Evolutionary conservation across 108 stramenopile species (phyloP).

Genomic region (Cyclostephanos invisitatus): DNA sequence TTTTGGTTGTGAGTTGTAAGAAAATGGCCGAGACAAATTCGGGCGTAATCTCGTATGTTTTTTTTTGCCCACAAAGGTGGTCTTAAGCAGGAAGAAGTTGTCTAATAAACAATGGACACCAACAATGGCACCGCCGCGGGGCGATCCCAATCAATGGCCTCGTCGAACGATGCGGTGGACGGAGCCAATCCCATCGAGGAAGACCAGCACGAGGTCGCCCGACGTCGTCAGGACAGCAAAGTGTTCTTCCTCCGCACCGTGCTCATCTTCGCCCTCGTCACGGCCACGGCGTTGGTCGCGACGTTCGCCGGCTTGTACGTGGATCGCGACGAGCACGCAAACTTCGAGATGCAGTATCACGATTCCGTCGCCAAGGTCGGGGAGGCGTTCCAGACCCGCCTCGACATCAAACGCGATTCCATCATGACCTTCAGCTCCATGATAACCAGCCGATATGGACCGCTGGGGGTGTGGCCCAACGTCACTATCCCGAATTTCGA

Average conservation of each 20-base stretch:
- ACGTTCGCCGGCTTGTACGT: conserved; percentile 31
- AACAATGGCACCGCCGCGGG: too few relatives aligned
- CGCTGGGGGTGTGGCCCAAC: conserved; percentile 53
- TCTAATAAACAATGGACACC: too few relatives aligned
- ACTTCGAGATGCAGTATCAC: conserved; percentile 35
- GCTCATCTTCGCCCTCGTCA: conserved; percentile 33
- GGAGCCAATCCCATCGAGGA: background rate
- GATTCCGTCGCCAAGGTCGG: conserved; percentile 52
- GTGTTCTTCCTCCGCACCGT: conserved; percentile 34
- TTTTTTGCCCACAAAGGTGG: too few relatives aligned
- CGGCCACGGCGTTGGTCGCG: conserved; percentile 36
- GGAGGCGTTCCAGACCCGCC: conserved; percentile 43
- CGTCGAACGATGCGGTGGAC: too few relatives aligned
- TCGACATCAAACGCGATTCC: conserved; percentile 38
- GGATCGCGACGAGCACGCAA: conserved; percentile 20
- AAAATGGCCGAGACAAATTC: too few relatives aligned
- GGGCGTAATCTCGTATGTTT: too few relatives aligned
- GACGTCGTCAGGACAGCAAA: conserved; percentile 13
- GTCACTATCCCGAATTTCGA: conserved; percentile 61
- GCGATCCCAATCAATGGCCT: too few relatives aligned
- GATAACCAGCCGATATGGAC: conserved; percentile 47
- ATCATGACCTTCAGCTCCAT: conserved; percentile 45
- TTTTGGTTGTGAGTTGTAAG: too few relatives aligned
- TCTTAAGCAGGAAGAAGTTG: too few relatives aligned
- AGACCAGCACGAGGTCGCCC: background rate